Evolutionary conservation across 1,284 basidiomycete genomes (phyloP).

Genomic region (Ceraceosorus guamensis): DNA sequence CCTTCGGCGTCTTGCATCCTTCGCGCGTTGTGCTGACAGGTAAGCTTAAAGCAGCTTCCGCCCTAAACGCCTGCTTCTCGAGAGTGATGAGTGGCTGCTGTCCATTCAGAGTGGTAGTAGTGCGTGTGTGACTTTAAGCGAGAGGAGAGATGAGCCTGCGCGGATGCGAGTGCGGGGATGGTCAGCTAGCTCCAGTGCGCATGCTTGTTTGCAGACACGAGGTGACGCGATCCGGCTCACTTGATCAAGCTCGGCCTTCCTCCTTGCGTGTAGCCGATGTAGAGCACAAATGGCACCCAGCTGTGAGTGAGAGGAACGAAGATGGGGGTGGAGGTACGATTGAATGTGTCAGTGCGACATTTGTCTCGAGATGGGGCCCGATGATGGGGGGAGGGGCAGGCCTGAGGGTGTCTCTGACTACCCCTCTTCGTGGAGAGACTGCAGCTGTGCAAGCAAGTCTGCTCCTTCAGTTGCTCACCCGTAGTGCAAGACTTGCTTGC

Average conservation of each 20-base stretch:
- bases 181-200: background rate
- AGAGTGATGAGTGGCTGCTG: too few species aligned
- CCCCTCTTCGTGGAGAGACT: too few species aligned
- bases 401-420: too few species aligned
- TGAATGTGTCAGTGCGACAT: too few species aligned
- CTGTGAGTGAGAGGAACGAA: background rate
- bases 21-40: too few species aligned
- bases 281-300: background rate
- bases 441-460: background rate
- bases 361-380: too few species aligned
- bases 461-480: background rate
- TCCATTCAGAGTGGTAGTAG: background rate
- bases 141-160: background rate
- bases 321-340: too few species aligned
- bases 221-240: background rate
- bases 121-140: background rate
- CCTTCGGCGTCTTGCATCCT: too few species aligned
- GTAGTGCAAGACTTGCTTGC: constrained; percentile 2
- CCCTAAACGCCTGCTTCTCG: too few species aligned
- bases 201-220: too few species aligned
- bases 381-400: too few species aligned
- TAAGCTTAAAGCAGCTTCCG: too few species aligned
- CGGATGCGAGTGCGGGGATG: background rate
- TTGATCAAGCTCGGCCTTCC: background rate
- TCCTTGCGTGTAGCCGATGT: background rate